A percentile compares a stretch with the other conserved stretches of the same genome.
phyloP scores from a whole-genome alignment of 805 yeast genomes.

The Yarrowia alimentaria region DNA sequence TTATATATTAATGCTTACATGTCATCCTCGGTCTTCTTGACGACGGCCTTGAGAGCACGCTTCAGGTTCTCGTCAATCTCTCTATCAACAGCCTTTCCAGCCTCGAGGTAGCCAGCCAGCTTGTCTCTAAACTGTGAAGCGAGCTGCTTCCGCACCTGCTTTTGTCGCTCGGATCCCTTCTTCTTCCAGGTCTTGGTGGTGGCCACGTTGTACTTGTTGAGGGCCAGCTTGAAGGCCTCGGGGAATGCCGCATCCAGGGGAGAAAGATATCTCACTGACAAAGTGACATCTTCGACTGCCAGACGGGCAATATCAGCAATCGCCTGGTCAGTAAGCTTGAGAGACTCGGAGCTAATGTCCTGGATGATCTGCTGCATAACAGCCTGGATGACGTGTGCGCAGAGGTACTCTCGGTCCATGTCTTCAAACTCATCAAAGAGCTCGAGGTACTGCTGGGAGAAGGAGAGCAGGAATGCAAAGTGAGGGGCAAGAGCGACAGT shows the following conservation, averaged over 20 bases:
- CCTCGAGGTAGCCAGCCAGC: conserved; percentile 32
- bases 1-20: conserved; percentile 12
- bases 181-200: conserved; percentile 29
- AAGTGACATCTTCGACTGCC: conserved; percentile 54
- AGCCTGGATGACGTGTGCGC: conserved; percentile 60
- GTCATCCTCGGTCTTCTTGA: conserved; percentile 4
- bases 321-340: conserved; percentile 37
- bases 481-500: conserved; percentile 22
- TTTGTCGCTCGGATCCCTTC: conserved; percentile 10
- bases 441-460: conserved; percentile 49
- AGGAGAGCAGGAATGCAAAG: conserved; percentile 37
- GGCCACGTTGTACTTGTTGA: conserved; percentile 56
- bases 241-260: conserved; percentile 49
- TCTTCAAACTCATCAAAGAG: conserved; percentile 69
- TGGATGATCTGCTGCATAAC: conserved; percentile 14
- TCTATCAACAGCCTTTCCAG: conserved; percentile 27
- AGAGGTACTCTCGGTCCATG: conserved; percentile 65
- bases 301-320: conserved; percentile 16
- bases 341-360: conserved; percentile 5
- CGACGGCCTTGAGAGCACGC: conserved; percentile 30
- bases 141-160: conserved; percentile 29
- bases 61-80: conserved; percentile 31
- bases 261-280: conserved; percentile 60
- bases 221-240: conserved; percentile 61
- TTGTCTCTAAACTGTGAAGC: conserved; percentile 34